These are phyloP conservation scores for Xerocomellus chrysenteron DNA, from an alignment of 768 basidiomycete genomes.

Conservation along the genomic window DNA sequence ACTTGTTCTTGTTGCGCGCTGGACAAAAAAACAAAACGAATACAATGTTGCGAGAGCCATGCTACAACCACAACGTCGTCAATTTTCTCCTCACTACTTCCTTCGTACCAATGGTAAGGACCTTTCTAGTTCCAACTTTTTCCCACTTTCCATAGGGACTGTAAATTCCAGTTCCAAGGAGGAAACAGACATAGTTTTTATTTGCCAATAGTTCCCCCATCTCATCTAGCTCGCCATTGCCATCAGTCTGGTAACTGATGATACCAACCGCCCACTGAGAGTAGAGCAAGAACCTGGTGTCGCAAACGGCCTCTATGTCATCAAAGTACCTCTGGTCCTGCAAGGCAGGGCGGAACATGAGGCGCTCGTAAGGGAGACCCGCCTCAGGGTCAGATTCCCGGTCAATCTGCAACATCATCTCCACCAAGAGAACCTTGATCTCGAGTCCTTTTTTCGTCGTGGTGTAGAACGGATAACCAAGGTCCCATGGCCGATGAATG, in stretches of 20 bases:
- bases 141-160: conserved; percentile 7
- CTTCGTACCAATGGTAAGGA: conserved; percentile 5
- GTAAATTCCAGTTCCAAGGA: conserved; percentile 7
- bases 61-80: conserved; percentile 1
- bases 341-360: neutral
- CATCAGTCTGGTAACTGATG: conserved; percentile 7
- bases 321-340: conserved; percentile 2
- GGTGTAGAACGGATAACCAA: conserved; percentile 4
- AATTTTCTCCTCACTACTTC: conserved; percentile 1
- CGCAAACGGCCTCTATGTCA: neutral
- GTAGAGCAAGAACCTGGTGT: conserved; percentile 1
- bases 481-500: conserved; percentile 7
- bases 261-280: conserved; percentile 9
- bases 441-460: conserved; percentile 3
- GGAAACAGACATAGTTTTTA: neutral
- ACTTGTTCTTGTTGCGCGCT: too few relatives aligned
- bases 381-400: neutral
- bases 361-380: neutral
- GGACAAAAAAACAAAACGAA: neutral
- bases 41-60: neutral
- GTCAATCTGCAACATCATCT: conserved; percentile 5
- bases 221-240: neutral
- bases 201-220: neutral
- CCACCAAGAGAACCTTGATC: conserved; percentile 7
- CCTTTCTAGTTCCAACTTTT: conserved; percentile 2